Evolutionary conservation across 129 eudicot genomes (phyloP).

Genomic region (Chrysanthemum seticuspe): DNA sequence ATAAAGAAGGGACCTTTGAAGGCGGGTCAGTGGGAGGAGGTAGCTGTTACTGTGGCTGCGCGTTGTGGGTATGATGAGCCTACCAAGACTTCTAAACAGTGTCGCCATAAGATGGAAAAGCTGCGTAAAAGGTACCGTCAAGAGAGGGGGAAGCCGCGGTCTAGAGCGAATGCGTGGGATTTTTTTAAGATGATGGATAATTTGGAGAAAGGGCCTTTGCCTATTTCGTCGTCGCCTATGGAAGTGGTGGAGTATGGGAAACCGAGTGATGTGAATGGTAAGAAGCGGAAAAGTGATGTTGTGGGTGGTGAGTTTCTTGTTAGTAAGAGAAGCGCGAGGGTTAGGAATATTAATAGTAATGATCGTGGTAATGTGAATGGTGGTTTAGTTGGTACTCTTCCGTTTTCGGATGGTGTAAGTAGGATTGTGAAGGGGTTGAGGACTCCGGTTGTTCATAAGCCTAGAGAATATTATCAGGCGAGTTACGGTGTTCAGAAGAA

Average conservation of each 20-base stretch:
- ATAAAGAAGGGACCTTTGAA: constrained; percentile 78
- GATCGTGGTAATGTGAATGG: constrained; percentile 29
- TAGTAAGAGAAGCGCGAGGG: constrained; percentile 41
- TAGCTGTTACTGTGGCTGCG: constrained; percentile 74
- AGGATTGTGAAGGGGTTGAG: constrained; percentile 36
- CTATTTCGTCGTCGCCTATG: constrained; percentile 49
- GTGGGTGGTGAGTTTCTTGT: constrained; percentile 33
- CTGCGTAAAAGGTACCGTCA: constrained; percentile 84
- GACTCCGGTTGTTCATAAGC: constrained; percentile 37
- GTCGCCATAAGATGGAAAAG: constrained; percentile 96
- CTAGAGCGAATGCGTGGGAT: constrained; percentile 57
- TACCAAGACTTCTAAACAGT: constrained; percentile 82
- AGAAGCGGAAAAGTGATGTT: constrained; percentile 29
- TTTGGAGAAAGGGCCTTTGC: constrained; percentile 74
- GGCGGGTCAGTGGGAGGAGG: constrained; percentile 89
- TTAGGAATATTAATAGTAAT: constrained; percentile 40
- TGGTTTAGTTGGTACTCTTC: constrained; percentile 20
- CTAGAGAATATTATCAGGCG: constrained; percentile 32
- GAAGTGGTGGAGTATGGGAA: constrained; percentile 29
- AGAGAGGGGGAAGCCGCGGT: constrained; percentile 54
- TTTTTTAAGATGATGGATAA: constrained; percentile 69
- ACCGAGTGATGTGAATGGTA: constrained; percentile 23
- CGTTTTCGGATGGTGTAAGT: constrained; percentile 29
- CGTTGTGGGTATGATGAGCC: constrained; percentile 66
- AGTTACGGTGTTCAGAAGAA: constrained; percentile 4